Evolutionary conservation across 1,284 basidiomycete genomes (phyloP), one percentile per base, ranked within the genome.

Genomic region (Boletus sp.): DNA sequence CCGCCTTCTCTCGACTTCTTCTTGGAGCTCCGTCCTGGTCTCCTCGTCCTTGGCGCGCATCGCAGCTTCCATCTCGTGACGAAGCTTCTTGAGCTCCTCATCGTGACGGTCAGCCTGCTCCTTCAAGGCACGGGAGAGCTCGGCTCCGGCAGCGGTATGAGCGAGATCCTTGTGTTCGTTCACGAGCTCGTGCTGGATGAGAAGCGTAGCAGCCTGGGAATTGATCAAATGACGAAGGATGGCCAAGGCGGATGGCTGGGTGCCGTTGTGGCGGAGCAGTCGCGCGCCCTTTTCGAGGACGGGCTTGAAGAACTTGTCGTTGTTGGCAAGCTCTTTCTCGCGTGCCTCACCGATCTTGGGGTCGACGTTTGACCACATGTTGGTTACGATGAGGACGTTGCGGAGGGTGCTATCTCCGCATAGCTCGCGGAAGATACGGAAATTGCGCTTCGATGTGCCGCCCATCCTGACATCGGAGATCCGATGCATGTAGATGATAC

Each of bases 401-500:
- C 67, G 62, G 44, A 80, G 67, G 2, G 73, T 68, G 13, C 53
- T 63, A 19, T 77, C 74, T 9, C 78, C 78, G 53, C 78, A 80
- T 9, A 80, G 65, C 47, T 72, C 70, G 37, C 73, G 65, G 59
- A 80, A 77, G 59, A 78, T 70, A 33, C 65, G 65, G 48, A 79
- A 76, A 57, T 75, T 80, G 37, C 74, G 71, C 19, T 67, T 66
- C n/a, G 75, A 74, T 20, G 73, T 73, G 23, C 77, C 76, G 33
- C 73, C 74, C 57, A 80, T 69, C 20, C 76, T 64, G 58, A 70
- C 65, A 53, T 80, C 78, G 41, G 74, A 71, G 52, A 80, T 80
- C 5, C 75, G 71, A 53, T 80, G 77, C 63, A 78, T 67, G 61
- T 80, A 80, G 39, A 80, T 70, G 57, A 80, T 68, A 0, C 78